Conservation (phyloP, 2,329 filamentous ascomycete genomes). For the Akanthomyces uredinophilus region DNA sequence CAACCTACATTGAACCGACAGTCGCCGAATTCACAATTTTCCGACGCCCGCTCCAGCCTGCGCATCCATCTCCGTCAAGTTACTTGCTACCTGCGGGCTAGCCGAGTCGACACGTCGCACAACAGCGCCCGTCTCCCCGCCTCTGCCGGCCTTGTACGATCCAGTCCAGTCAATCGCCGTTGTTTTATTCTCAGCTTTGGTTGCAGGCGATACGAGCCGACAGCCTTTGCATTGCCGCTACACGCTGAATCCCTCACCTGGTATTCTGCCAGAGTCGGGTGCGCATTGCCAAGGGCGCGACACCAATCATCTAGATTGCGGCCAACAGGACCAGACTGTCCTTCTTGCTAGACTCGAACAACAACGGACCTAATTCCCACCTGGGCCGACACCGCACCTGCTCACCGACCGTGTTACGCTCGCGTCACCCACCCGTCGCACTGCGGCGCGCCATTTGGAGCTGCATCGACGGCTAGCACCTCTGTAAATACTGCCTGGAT, state of each 20-base stretch:
- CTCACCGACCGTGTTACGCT: not conserved
- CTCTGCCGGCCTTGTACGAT: not conserved
- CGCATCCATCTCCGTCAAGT: not conserved
- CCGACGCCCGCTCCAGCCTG: not conserved
- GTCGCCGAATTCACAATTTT: not conserved
- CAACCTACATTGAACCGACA: not conserved
- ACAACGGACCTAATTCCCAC: not conserved
- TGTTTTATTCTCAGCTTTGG: not conserved
- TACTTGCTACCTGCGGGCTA: not conserved
- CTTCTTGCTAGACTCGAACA: not conserved
- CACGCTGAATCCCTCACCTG: not conserved
- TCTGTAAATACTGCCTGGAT: not conserved
- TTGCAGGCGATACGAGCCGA: not conserved
- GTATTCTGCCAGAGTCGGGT: not conserved
- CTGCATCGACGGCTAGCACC: not conserved
- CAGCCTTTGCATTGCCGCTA: not conserved
- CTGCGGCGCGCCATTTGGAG: not conserved
- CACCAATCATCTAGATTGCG: not conserved
- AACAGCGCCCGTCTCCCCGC: not conserved
- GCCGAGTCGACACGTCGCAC: conserved; percentile 5
- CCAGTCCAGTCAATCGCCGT: not conserved
- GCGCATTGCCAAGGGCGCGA: not conserved
- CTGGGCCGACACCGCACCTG: not conserved
- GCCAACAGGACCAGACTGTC: not conserved
- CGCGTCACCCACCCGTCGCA: not conserved